These are phyloP conservation scores for Populus nigra DNA, from an alignment of 345 rosid species.

Conservation along the genomic window DNA sequence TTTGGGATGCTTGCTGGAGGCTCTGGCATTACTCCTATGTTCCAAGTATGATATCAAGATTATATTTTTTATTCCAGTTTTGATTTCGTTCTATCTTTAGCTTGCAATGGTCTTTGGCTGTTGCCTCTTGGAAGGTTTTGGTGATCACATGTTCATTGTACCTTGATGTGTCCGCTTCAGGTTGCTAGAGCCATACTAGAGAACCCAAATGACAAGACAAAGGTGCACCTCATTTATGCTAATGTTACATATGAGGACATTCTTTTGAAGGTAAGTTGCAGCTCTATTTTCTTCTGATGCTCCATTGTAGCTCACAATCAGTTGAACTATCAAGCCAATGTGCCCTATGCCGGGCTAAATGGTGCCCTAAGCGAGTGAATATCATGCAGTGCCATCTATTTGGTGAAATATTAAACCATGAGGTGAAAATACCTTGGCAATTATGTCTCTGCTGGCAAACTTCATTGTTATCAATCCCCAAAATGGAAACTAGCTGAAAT, in stretches of 20 bases:
- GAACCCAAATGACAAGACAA: slow-evolving; percentile 79
- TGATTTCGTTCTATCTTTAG: background rate
- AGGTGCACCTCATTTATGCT: slow-evolving; percentile 85
- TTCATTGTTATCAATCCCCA: background rate
- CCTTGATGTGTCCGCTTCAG: slow-evolving; percentile 37
- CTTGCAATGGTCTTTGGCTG: background rate
- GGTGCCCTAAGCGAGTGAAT: background rate
- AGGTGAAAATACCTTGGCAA: background rate
- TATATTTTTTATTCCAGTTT: slow-evolving; percentile 2
- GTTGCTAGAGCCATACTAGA: slow-evolving; percentile 91
- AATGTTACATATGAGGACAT: slow-evolving; percentile 86
- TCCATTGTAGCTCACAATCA: background rate
- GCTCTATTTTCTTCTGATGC: background rate
- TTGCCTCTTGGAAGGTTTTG: background rate
- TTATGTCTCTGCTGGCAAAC: background rate
- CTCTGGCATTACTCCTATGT: slow-evolving; percentile 99
- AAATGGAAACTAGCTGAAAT: background rate
- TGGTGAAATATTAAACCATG: background rate
- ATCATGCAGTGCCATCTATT: background rate
- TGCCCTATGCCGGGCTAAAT: background rate
- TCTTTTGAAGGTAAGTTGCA: slow-evolving; percentile 72
- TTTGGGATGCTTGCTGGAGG: slow-evolving; percentile 99
- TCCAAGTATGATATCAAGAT: slow-evolving; percentile 56
- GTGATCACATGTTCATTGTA: slow-evolving; percentile 1
- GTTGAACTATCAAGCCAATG: background rate